These are phyloP conservation scores for Diaporthe eres DNA, from an alignment of 2,329 filamentous ascomycete species.

Conservation along the genomic window DNA sequence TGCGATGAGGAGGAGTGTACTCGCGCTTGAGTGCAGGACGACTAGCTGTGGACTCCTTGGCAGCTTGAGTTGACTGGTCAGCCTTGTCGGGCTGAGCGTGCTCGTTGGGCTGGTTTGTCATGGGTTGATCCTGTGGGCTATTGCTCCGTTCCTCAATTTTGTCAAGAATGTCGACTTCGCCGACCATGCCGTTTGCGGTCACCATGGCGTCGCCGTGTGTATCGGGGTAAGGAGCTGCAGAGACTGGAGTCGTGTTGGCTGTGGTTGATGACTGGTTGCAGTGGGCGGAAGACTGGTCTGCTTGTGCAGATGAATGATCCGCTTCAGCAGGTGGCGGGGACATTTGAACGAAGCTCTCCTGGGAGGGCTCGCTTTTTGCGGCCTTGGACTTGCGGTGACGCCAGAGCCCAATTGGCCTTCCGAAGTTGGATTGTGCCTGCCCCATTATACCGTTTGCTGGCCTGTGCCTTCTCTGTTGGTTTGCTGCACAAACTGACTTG, in stretches of 20 bases:
- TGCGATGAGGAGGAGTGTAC: slow-evolving; percentile 1
- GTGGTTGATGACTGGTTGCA: neutral
- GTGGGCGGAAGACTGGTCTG: neutral
- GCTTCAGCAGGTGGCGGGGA: too few relatives aligned
- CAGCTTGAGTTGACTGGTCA: neutral
- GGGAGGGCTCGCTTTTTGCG: neutral
- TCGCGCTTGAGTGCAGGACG: slow-evolving; percentile 3
- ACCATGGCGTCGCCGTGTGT: neutral
- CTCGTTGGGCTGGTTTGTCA: neutral
- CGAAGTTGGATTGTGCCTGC: slow-evolving; percentile 8
- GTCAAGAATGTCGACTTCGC: neutral
- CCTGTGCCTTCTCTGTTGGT: neutral
- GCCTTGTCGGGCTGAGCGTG: neutral
- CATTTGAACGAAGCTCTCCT: neutral
- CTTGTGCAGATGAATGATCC: neutral
- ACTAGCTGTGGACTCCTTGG: neutral
- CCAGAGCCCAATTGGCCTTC: neutral
- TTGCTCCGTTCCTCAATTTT: neutral
- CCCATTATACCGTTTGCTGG: slow-evolving; percentile 7
- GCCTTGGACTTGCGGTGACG: neutral
- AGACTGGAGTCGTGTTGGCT: neutral
- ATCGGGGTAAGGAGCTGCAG: neutral
- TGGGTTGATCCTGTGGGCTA: neutral
- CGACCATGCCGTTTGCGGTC: neutral
- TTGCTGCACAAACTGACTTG: neutral